A percentile compares a stretch with the other conserved stretches of the same genome.
These are phyloP conservation scores for Polyporus tsugae DNA, from an alignment of 1,284 basidiomycete species.

Conservation along the genomic window DNA sequence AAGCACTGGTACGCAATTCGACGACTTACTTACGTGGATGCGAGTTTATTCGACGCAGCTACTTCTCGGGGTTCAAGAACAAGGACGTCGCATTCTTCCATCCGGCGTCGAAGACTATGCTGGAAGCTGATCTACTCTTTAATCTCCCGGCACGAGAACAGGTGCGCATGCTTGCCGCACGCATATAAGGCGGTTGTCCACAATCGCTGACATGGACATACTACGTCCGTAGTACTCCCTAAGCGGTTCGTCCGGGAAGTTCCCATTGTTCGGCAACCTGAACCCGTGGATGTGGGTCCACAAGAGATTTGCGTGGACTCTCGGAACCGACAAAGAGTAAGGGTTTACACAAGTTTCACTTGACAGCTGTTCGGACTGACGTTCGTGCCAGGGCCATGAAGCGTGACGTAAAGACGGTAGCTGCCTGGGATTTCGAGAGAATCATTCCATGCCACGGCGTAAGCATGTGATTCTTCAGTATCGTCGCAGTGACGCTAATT, in stretches of 20 bases:
- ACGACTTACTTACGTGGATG: no score
- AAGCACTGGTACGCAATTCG: conserved; percentile 55
- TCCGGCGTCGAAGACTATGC: conserved; percentile 76
- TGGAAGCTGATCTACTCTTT: conserved; percentile 90
- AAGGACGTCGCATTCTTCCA: conserved; percentile 94
- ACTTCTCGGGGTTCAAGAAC: conserved; percentile 85
- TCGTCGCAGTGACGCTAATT: conserved; percentile 7
- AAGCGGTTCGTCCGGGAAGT: conserved; percentile 53
- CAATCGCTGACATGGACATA: conserved; percentile 12
- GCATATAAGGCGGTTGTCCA: background rate
- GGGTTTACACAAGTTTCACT: conserved; percentile 37
- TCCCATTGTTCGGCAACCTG: conserved; percentile 58
- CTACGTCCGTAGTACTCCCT: conserved; percentile 54
- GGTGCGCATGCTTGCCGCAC: conserved; percentile 49
- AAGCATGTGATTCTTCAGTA: conserved; percentile 37
- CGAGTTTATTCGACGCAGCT: conserved; percentile 51
- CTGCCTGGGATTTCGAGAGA: conserved; percentile 86
- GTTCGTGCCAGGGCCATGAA: conserved; percentile 67
- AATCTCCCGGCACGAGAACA: conserved; percentile 92
- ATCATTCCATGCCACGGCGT: conserved; percentile 97
- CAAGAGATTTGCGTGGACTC: conserved; percentile 56
- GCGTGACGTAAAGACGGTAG: conserved; percentile 74
- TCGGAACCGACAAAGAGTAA: conserved; percentile 70
- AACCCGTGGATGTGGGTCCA: conserved; percentile 70
- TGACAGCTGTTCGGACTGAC: conserved; percentile 1